Evolutionary conservation across 768 basidiomycete genomes (phyloP).

Genomic region (Amanita rubescens): DNA sequence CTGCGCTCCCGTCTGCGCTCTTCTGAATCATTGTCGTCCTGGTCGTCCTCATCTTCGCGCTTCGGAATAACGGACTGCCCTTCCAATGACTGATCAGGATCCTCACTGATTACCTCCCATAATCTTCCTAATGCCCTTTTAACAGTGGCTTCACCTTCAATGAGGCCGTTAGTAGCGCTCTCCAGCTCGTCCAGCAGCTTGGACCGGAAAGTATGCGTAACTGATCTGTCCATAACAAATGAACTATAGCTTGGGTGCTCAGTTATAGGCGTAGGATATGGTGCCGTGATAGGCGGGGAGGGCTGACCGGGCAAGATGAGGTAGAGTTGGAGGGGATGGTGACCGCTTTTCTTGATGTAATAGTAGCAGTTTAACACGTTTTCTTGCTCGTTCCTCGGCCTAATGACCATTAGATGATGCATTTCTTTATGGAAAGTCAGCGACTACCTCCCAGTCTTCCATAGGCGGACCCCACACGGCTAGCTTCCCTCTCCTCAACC

Average conservation of each 20-base stretch:
- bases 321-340: conserved; percentile 62
- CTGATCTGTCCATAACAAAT: conserved; percentile 79
- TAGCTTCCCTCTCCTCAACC: conserved; percentile 78
- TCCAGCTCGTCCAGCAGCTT: conserved; percentile 73
- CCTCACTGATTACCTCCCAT: conserved; percentile 77
- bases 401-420: conserved; percentile 21
- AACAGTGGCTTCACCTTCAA: conserved; percentile 75
- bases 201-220: conserved; percentile 80
- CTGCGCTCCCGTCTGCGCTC: conserved; percentile 26
- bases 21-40: conserved; percentile 37
- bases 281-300: conserved; percentile 70
- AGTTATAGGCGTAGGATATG: conserved; percentile 60
- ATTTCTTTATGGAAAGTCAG: conserved; percentile 3
- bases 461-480: conserved; percentile 76
- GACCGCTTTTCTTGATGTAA: conserved; percentile 51
- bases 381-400: conserved; percentile 80
- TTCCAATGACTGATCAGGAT: conserved; percentile 36
- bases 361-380: conserved; percentile 64
- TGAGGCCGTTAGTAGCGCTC: conserved; percentile 72
- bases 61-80: conserved; percentile 51
- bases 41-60: conserved; percentile 61
- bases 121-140: conserved; percentile 68
- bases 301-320: conserved; percentile 70
- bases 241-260: conserved; percentile 75
- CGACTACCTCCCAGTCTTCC: conserved; percentile 78